Base-by-base conservation (phyloP, 148 eudicot species). In the Nepenthes gracilis region DNA sequence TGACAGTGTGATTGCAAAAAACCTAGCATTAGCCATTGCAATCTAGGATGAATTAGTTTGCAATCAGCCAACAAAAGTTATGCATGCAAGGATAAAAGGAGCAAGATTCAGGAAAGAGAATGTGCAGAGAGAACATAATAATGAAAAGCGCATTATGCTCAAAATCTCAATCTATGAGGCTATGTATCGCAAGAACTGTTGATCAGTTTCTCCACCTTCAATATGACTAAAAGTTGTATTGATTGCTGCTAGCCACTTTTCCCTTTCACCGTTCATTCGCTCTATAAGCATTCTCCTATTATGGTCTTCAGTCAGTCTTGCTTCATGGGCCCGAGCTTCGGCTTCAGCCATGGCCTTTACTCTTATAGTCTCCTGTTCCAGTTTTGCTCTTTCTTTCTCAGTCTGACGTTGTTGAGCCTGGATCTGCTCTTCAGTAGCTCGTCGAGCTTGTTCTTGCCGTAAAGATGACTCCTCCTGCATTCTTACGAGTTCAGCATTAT, bases 211-310 rank as follows among this genome's bases (percentile, higher is more conserved):
- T 33, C 32, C 55, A 93, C 98, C 98, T 93, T 86, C 95, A 72
- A 93, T 76, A 71, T 93, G 98, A 70, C 85, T 66, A 72, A 93
- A 93, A 64, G 96, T 82, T 47, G 98, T 84, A 67, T 93, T 93
- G 72, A 93, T 88, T 59, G 96, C 95, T 56, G 95, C 95, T 58
- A 93, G 95, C 98, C 96, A 93, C 80, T 93, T 93, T 58, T 93
- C 96, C 64, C 64, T 88, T 75, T 93, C 98, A 54, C 96, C 98
- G 65, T 78, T 77, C 64, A 93, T 74, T 34, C 60, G 56, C 55
- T 88, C 91, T 35, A 88, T 32, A 65, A 88, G 95, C 96, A 86
- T 88, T 75, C 83, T 86, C 72, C 75, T 80, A 61, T 93, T 84
- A 47, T 84, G 83, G 67, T 84, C 98, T 74, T 88, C 98, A 1